Conservation (phyloP, 495 filamentous ascomycete genomes). For the Bombardia bombarda region DNA sequence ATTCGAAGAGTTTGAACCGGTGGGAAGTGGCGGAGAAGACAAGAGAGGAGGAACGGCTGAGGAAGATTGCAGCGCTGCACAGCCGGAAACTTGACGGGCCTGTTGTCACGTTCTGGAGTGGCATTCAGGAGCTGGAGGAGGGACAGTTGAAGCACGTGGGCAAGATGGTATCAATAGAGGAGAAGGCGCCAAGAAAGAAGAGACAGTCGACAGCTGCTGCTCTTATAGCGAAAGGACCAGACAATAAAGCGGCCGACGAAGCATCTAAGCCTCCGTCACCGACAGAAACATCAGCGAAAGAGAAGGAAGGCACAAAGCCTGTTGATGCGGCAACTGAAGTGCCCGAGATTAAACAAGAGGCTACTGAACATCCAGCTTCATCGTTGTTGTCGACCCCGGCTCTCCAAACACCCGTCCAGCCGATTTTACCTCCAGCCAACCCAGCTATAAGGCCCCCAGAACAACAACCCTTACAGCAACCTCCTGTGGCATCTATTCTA, state of each 20-base stretch:
- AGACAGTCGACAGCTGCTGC: slow-evolving; percentile 25
- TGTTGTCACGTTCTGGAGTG: slow-evolving; percentile 90
- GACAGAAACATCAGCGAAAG: slow-evolving; percentile 11
- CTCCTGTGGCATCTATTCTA: slow-evolving; percentile 4
- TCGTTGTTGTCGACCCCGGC: background rate
- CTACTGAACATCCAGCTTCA: slow-evolving; percentile 2
- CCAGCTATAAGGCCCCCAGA: background rate
- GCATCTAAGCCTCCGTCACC: slow-evolving; percentile 10
- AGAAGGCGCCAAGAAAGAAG: slow-evolving; percentile 41
- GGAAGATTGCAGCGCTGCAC: slow-evolving; percentile 75
- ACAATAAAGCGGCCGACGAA: slow-evolving; percentile 16
- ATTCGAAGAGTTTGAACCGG: slow-evolving; percentile 82
- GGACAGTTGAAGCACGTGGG: slow-evolving; percentile 69
- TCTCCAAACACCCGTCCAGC: background rate
- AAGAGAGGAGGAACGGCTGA: slow-evolving; percentile 71
- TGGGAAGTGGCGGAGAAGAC: slow-evolving; percentile 91
- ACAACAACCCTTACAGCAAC: background rate
- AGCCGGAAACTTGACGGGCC: slow-evolving; percentile 82
- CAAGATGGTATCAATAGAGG: slow-evolving; percentile 55
- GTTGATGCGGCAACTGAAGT: slow-evolving; percentile 1
- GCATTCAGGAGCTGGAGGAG: slow-evolving; percentile 66
- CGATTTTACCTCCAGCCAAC: background rate
- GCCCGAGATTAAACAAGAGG: slow-evolving; percentile 13
- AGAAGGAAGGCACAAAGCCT: slow-evolving; percentile 10
- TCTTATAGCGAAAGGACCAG: slow-evolving; percentile 21